These are phyloP conservation scores for Aeschynomene evenia DNA, from an alignment of 306 rosid species.

Conservation along the genomic window DNA sequence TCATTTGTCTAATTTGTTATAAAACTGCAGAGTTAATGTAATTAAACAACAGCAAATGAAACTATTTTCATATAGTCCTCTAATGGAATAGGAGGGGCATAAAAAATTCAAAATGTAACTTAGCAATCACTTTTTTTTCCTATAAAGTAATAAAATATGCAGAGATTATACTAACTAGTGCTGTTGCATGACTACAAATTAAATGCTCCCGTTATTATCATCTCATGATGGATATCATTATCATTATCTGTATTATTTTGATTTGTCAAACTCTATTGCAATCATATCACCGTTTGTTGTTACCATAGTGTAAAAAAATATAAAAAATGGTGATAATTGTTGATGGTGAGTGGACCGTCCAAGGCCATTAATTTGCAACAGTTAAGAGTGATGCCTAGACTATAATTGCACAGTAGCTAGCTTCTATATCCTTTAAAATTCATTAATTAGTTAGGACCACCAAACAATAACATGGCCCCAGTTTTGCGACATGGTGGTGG, in stretches of 20 bases:
- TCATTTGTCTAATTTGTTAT: conserved; percentile 2
- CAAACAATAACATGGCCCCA: background rate
- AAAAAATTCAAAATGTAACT: too few relatives aligned
- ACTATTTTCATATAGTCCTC: too few relatives aligned
- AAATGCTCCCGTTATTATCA: background rate
- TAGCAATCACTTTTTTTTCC: background rate
- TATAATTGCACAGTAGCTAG: conserved; percentile 54
- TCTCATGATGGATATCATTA: background rate
- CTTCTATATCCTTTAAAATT: conserved; percentile 42
- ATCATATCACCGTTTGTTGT: background rate
- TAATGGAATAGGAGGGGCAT: too few relatives aligned
- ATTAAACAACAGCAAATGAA: background rate
- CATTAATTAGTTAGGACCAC: conserved; percentile 42
- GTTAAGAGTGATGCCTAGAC: conserved; percentile 43
- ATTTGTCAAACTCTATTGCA: background rate
- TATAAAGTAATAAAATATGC: background rate
- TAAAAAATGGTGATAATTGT: too few relatives aligned
- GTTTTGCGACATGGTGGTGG: background rate
- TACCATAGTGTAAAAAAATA: too few relatives aligned
- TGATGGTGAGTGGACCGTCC: conserved; percentile 48
- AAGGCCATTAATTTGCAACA: too few relatives aligned
- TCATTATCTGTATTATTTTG: too few relatives aligned
- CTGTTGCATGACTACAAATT: background rate
- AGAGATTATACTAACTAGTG: background rate
- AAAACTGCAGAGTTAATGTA: background rate